Evolutionary conservation across 768 basidiomycete genomes (phyloP), one percentile per base, ranked within the genome.

Genomic region (Psilocybe cyanescens): DNA sequence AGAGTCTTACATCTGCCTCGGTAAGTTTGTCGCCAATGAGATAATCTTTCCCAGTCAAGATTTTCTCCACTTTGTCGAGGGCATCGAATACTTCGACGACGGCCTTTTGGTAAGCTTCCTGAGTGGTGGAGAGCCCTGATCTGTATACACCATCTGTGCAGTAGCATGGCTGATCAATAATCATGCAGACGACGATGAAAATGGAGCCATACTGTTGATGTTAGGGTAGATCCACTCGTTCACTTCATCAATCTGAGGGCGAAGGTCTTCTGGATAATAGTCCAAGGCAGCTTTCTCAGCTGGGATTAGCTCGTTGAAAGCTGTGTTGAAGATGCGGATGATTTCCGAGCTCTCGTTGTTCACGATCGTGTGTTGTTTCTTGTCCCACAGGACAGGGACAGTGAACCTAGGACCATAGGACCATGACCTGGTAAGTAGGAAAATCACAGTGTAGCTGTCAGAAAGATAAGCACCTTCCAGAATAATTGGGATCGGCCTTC

Each of bases 301-400:
- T 3, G 91, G 82, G 6, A 97, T 60, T 17, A 90, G 67, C 19
- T 88, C 79, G 72, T 97, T 88, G 79, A 97, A 96, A 1, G 84
- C 89, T 6, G 83, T 81, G 76, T 99, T 98, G 78, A 99, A 85
- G 7, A 97, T 91, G 59, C 97, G 89, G 70, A 99, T 94, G 71
- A 99, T 95, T 76, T 99, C 97, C 2, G 91, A 88, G 65, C 88
- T 90, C 72, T 99, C 97, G 72, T 98, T 99, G 79, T 95, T 98
- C 60, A 99, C 97, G 66, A 98, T 91, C 44, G 90, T 91, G 48
- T 89, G 77, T 46, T 72, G 78, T 74, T 96, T 92, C 79, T 88
- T 96, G 77, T 99, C 97, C 93, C 94, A 99, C 4, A 99, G 80
- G 35, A 94, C 76, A 4, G 95, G 95, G 8, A 95, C 92, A 1